These are phyloP conservation scores for Sisymbrium altissimum DNA, from an alignment of 345 rosid species.

Conservation along the genomic window DNA sequence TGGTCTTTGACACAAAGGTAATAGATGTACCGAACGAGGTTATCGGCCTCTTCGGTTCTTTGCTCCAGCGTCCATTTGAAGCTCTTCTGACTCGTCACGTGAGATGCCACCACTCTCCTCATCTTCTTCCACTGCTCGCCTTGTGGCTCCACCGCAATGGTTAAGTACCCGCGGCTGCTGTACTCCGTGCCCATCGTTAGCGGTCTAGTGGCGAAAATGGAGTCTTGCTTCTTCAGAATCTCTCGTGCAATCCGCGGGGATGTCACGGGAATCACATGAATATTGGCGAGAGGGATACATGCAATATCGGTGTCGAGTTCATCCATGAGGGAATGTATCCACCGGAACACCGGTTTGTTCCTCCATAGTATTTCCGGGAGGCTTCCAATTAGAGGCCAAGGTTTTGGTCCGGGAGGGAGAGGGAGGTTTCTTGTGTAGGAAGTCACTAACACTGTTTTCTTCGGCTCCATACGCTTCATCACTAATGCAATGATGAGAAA, in stretches of 20 bases:
- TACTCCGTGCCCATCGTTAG: conserved; percentile 18
- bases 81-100: conserved; percentile 24
- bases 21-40: conserved; percentile 37
- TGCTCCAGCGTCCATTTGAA: conserved; percentile 8
- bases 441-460: not conserved
- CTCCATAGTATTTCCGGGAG: conserved; percentile 21
- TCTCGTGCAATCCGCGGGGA: conserved; percentile 39
- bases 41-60: conserved; percentile 45
- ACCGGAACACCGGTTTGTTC: conserved; percentile 38
- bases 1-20: conserved; percentile 15
- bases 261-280: conserved; percentile 40
- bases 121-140: conserved; percentile 55
- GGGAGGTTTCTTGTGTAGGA: conserved; percentile 3
- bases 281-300: conserved; percentile 38
- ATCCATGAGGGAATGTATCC: conserved; percentile 43
- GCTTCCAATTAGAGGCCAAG: conserved; percentile 48
- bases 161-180: conserved; percentile 31
- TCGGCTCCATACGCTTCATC: conserved; percentile 1
- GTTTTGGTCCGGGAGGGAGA: conserved; percentile 42
- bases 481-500: not conserved
- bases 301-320: conserved; percentile 39
- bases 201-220: conserved; percentile 43
- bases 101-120: conserved; percentile 33
- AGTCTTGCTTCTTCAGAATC: conserved; percentile 41
- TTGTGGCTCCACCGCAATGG: conserved; percentile 31